These are phyloP conservation scores for Boletus rex-veris DNA, from an alignment of 768 basidiomycete species.

Conservation along the genomic window DNA sequence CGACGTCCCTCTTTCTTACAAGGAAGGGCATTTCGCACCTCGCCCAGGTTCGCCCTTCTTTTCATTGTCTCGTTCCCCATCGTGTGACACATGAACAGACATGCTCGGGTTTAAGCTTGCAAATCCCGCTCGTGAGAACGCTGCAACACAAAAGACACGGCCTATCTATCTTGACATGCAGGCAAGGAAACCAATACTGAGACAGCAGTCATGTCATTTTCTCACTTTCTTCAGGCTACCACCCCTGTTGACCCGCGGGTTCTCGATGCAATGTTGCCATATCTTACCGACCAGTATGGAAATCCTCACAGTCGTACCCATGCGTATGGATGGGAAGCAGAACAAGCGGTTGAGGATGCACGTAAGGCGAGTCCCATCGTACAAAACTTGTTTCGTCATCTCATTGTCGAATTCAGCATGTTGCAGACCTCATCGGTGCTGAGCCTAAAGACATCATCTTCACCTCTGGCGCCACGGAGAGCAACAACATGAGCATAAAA, in stretches of 20 bases:
- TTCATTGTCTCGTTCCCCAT: neutral
- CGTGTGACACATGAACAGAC: constrained; percentile 46
- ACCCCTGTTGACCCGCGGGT: constrained; percentile 97
- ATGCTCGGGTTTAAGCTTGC: constrained; percentile 88
- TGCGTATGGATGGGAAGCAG: constrained; percentile 99
- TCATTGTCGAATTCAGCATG: constrained; percentile 48
- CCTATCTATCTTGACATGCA: constrained; percentile 99
- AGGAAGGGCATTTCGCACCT: constrained; percentile 66
- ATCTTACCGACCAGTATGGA: constrained; percentile 91
- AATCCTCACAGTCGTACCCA: constrained; percentile 98
- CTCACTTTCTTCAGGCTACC: constrained; percentile 63
- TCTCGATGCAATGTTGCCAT: constrained; percentile 95
- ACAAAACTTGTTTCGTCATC: neutral
- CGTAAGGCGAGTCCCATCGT: constrained; percentile 55
- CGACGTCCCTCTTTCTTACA: constrained; percentile 72
- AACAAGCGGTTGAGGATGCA: constrained; percentile 89
- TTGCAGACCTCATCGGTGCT: constrained; percentile 91
- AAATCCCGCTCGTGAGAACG: constrained; percentile 54
- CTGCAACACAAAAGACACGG: constrained; percentile 57
- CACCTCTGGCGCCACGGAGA: constrained; percentile 97
- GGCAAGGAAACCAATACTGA: constrained; percentile 41
- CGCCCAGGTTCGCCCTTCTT: constrained; percentile 50
- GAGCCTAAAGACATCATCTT: constrained; percentile 95
- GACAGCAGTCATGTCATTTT: neutral
- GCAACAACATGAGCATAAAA: constrained; percentile 97